phyloP scores from a whole-genome alignment of 2,329 filamentous ascomycete species.

The Colletotrichum tropicale region DNA sequence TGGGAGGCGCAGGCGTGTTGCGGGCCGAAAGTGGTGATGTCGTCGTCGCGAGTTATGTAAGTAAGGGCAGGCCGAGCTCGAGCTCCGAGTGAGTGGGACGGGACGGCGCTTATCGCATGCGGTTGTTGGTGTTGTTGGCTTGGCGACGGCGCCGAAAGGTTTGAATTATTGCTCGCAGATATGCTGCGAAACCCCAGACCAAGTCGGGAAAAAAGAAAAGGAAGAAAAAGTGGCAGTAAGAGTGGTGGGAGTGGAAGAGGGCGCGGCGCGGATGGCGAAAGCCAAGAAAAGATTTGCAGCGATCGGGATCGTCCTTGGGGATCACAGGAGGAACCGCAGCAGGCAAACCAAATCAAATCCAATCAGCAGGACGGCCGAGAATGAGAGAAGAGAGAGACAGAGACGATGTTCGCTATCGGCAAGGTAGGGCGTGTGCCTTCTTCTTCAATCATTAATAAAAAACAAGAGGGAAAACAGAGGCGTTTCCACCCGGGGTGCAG shows the following conservation, averaged over 20 bases:
- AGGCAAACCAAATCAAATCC: not conserved
- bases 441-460: not conserved
- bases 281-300: slow-evolving; percentile 2
- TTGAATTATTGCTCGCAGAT: not conserved
- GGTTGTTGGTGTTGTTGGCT: not conserved
- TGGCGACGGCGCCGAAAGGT: not conserved
- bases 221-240: not conserved
- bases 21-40: not conserved
- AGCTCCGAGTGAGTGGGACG: not conserved
- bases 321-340: not conserved
- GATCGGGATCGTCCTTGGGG: slow-evolving; percentile 1
- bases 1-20: not conserved
- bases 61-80: not conserved
- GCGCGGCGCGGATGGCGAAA: not conserved
- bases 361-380: not conserved
- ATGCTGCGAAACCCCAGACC: not conserved
- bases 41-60: not conserved
- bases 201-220: not conserved
- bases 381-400: not conserved
- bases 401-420: not conserved
- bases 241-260: not conserved
- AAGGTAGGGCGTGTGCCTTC: not conserved
- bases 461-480: not conserved
- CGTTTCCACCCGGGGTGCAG: slow-evolving; percentile 12
- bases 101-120: not conserved